Conservation (phyloP, 2,329 filamentous ascomycete genomes). For the Sphaerulina vaccinii region DNA sequence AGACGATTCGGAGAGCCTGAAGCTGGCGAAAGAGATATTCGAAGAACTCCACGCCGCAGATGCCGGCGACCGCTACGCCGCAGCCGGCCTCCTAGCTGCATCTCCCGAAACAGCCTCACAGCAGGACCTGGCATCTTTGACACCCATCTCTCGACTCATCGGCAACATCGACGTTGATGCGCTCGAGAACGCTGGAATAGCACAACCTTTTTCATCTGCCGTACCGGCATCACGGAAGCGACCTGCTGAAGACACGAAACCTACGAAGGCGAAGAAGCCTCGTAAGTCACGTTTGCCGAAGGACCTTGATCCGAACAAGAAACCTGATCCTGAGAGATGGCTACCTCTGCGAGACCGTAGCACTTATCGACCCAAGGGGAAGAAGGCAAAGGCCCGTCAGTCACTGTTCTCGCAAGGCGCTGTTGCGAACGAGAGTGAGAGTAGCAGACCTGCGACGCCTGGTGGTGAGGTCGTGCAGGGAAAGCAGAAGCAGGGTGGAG, state of each 20-base stretch:
- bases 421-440: conserved; percentile 58
- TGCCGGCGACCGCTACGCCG: conserved; percentile 65
- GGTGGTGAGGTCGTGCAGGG: conserved; percentile 45
- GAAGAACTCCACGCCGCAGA: conserved; percentile 65
- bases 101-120: conserved; percentile 57
- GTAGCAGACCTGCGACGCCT: conserved; percentile 35
- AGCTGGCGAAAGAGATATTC: conserved; percentile 76
- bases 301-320: conserved; percentile 73
- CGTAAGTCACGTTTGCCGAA: conserved; percentile 66
- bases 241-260: conserved; percentile 43
- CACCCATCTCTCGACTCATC: conserved; percentile 62
- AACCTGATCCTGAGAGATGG: conserved; percentile 88
- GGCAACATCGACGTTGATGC: conserved; percentile 59
- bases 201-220: conserved; percentile 35
- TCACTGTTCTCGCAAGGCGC: conserved; percentile 82
- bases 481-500: conserved; percentile 39
- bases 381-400: conserved; percentile 71
- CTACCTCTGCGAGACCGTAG: conserved; percentile 85
- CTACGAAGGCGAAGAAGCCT: conserved; percentile 58
- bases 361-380: conserved; percentile 84
- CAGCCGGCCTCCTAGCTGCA: conserved; percentile 83
- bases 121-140: conserved; percentile 56
- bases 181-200: conserved; percentile 67
- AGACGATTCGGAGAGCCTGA: conserved; percentile 64
- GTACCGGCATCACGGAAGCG: conserved; percentile 50